A percentile compares a stretch with the other conserved stretches of the same genome.
phyloP scores from a whole-genome alignment of 192 early-diverging fungal species.

The Coemansia sp. region DNA sequence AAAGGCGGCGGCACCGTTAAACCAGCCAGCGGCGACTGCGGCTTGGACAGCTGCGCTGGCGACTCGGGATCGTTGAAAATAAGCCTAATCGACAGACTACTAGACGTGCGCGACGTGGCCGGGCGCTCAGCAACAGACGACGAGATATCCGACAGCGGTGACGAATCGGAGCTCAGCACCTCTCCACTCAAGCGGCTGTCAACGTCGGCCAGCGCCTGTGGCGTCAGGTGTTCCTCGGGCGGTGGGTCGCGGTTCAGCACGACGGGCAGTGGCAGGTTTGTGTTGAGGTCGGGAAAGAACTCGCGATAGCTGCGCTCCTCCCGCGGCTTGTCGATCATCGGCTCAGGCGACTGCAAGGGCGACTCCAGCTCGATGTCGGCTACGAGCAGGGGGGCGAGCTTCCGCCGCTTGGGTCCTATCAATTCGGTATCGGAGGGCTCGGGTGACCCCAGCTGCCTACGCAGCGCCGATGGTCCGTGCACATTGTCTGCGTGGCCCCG shows the following conservation, averaged over 20 bases:
- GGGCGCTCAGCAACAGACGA: slow-evolving; percentile 38
- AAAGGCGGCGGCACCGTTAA: slow-evolving; percentile 6
- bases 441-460: slow-evolving; percentile 7
- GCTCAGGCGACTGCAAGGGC: slow-evolving; percentile 12
- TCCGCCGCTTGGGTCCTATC: neutral
- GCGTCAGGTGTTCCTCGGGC: neutral
- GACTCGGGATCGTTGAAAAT: slow-evolving; percentile 32
- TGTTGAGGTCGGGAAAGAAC: slow-evolving; percentile 78
- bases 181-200: neutral
- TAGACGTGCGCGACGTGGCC: slow-evolving; percentile 21
- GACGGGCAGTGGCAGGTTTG: slow-evolving; percentile 34
- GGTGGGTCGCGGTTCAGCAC: neutral
- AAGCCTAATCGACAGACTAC: slow-evolving; percentile 35
- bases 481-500: slow-evolving; percentile 22
- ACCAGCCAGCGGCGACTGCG: neutral
- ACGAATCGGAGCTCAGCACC: neutral
- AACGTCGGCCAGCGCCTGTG: neutral
- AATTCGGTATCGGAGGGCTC: neutral
- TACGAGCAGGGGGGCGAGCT: neutral
- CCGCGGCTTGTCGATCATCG: slow-evolving; percentile 62
- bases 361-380: neutral
- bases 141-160: slow-evolving; percentile 1
- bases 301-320: slow-evolving; percentile 83
- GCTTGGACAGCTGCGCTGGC: neutral
- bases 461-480: slow-evolving; percentile 14